These are phyloP conservation scores for Spiromastix sp. DNA, from an alignment of 2,329 filamentous ascomycete genomes.

Conservation along the genomic window DNA sequence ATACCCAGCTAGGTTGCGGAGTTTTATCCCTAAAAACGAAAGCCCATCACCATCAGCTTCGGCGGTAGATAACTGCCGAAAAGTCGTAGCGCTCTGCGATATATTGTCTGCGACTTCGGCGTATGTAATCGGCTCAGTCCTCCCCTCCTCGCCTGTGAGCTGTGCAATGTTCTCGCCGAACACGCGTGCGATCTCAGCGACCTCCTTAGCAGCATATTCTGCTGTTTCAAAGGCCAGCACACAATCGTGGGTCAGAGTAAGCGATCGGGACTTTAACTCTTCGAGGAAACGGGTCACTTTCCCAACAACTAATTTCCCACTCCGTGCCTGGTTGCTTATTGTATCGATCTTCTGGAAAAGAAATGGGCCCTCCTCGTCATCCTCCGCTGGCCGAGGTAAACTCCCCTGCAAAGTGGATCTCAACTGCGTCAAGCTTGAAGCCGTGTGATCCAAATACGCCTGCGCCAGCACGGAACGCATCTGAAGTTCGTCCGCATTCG, in stretches of 20 bases:
- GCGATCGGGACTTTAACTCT: slow-evolving; percentile 64
- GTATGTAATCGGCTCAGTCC: slow-evolving; percentile 56
- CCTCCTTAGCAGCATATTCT: slow-evolving; percentile 52
- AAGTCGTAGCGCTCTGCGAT: slow-evolving; percentile 20
- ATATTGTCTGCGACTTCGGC: slow-evolving; percentile 57
- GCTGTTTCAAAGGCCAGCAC: slow-evolving; percentile 59
- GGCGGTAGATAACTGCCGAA: slow-evolving; percentile 17
- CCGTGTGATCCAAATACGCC: slow-evolving; percentile 69
- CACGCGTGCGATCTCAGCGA: slow-evolving; percentile 56
- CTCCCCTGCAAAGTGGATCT: slow-evolving; percentile 58
- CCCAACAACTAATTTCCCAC: slow-evolving; percentile 69
- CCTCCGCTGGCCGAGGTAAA: slow-evolving; percentile 49
- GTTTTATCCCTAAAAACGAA: slow-evolving; percentile 54
- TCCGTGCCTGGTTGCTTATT: slow-evolving; percentile 65
- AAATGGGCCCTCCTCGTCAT: slow-evolving; percentile 58
- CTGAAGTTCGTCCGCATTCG: slow-evolving; percentile 67
- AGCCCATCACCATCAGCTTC: slow-evolving; percentile 48
- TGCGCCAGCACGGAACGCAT: slow-evolving; percentile 70
- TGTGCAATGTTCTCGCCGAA: slow-evolving; percentile 57
- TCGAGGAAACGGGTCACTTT: slow-evolving; percentile 69
- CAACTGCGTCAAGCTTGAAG: slow-evolving; percentile 53
- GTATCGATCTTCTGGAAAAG: slow-evolving; percentile 62
- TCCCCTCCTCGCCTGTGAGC: slow-evolving; percentile 61
- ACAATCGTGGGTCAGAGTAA: slow-evolving; percentile 61
- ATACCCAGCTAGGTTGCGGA: slow-evolving; percentile 53